Percentiles rank a stretch among this genome's conserved stretches.
Evolutionary conservation across 2,329 filamentous ascomycete genomes (phyloP).

Genomic region (Tolypocladium tundrense): DNA sequence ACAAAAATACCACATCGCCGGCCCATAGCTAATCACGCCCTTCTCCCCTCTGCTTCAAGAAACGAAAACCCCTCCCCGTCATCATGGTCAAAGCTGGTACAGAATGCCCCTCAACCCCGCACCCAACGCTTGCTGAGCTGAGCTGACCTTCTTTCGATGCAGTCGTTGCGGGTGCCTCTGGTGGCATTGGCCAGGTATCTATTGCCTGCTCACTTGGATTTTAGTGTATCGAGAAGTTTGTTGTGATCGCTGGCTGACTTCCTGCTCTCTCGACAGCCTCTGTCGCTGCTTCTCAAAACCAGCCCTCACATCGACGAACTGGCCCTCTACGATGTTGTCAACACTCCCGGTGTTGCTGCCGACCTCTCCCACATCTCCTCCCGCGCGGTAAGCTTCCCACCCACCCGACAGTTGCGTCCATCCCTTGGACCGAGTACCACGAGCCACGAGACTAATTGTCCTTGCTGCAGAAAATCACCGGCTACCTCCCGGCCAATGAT

Average conservation of each 20-base stretch:
- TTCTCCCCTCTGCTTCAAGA: neutral
- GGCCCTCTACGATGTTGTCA: constrained; percentile 97
- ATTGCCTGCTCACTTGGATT: neutral
- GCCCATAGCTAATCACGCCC: neutral
- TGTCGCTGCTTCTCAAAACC: constrained; percentile 93
- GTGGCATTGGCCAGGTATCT: constrained; percentile 93
- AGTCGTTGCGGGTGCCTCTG: constrained; percentile 90
- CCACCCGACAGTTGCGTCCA: constrained; percentile 2
- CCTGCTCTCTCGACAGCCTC: constrained; percentile 48
- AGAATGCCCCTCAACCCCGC: constrained; percentile 17
- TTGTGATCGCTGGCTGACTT: constrained; percentile 9
- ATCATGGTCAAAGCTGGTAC: constrained; percentile 54
- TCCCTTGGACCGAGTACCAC: neutral
- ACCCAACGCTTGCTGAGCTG: constrained; percentile 5
- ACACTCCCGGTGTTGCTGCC: constrained; percentile 90
- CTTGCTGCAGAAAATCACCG: constrained; percentile 60
- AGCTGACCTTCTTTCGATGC: constrained; percentile 7
- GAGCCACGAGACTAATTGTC: constrained; percentile 1
- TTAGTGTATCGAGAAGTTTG: neutral
- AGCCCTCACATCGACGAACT: constrained; percentile 84
- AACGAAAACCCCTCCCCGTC: constrained; percentile 6
- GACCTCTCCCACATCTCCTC: constrained; percentile 97
- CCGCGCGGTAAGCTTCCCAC: constrained; percentile 48
- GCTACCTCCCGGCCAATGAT: constrained; percentile 77
- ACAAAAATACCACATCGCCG: neutral